Conservation (phyloP, 352 stramenopile species). For the Globisporangium abappressorium region DNA sequence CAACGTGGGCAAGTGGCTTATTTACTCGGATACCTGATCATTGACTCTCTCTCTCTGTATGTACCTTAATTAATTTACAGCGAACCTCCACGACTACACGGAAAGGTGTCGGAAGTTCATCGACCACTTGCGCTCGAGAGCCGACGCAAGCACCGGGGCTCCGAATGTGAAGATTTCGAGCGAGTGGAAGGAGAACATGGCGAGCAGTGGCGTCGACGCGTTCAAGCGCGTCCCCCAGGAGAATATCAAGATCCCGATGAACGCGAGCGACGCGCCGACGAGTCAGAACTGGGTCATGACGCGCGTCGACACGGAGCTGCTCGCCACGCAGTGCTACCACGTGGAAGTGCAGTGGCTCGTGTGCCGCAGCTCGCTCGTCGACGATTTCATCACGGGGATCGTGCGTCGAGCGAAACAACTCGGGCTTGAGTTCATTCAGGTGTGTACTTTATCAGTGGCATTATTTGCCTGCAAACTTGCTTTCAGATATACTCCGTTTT, state of each 20-base stretch:
- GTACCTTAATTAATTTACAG: constrained; percentile 16
- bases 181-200: constrained; percentile 40
- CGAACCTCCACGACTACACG: constrained; percentile 55
- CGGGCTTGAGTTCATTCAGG: constrained; percentile 64
- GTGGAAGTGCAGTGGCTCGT: constrained; percentile 85
- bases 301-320: constrained; percentile 71
- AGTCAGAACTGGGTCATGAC: constrained; percentile 84
- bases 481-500: neutral
- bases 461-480: neutral
- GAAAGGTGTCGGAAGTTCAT: constrained; percentile 68
- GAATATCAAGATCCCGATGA: constrained; percentile 72
- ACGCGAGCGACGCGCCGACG: constrained; percentile 56
- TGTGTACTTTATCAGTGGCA: constrained; percentile 16
- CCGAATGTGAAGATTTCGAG: constrained; percentile 54
- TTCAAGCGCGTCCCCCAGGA: constrained; percentile 68
- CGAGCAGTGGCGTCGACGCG: constrained; percentile 42
- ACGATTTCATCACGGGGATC: constrained; percentile 76
- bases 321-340: constrained; percentile 69
- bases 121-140: constrained; percentile 61
- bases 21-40: neutral
- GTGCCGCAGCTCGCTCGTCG: constrained; percentile 75
- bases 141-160: constrained; percentile 48
- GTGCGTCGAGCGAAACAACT: constrained; percentile 73
- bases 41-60: neutral
- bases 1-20: neutral